Conservation (phyloP, 805 yeast species). For the Debaryomyces prosopidis region DNA sequence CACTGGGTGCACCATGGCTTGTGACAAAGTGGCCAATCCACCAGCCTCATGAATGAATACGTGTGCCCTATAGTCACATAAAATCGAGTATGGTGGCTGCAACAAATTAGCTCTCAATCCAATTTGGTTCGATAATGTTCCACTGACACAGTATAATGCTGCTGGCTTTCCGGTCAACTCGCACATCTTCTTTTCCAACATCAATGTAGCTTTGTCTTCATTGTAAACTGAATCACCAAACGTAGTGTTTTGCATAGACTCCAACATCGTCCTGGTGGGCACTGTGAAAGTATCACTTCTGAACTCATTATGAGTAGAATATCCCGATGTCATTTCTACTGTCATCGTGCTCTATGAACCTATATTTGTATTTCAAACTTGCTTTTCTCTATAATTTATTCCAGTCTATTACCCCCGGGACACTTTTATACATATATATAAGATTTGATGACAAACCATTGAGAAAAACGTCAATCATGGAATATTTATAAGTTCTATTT, state of each 20-base stretch:
- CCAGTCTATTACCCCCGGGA: too few species aligned
- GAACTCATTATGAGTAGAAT: constrained; percentile 39
- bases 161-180: constrained; percentile 75
- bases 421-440: neutral
- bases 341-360: constrained; percentile 9
- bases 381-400: neutral
- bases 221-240: constrained; percentile 88
- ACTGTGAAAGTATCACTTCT: constrained; percentile 86
- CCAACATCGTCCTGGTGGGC: constrained; percentile 72
- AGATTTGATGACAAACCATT: neutral
- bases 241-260: constrained; percentile 53
- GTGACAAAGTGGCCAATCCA: constrained; percentile 85
- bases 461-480: neutral
- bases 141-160: constrained; percentile 82
- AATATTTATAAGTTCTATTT: neutral
- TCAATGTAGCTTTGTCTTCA: constrained; percentile 73
- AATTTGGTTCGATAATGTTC: constrained; percentile 88
- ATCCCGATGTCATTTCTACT: constrained; percentile 10
- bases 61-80: constrained; percentile 87
- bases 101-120: constrained; percentile 72
- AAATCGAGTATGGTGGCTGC: constrained; percentile 83
- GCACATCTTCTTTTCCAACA: constrained; percentile 64
- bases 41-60: constrained; percentile 86
- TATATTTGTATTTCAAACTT: neutral
- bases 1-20: constrained; percentile 88